Base-by-base conservation (phyloP, 805 yeast genomes). In the Yarrowia sp. region DNA sequence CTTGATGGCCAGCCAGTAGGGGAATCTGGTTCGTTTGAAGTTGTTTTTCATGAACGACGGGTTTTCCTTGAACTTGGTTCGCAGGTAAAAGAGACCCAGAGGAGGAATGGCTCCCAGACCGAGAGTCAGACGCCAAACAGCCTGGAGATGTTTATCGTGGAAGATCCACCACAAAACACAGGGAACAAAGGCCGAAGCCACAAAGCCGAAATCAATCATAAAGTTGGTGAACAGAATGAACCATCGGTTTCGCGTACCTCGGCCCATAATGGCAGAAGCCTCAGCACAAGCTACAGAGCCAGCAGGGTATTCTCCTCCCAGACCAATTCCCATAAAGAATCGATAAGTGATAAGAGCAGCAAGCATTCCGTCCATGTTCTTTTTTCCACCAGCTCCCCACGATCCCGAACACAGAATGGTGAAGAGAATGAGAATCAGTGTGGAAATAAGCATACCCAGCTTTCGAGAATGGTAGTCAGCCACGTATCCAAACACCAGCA, bases 211-310 rank as follows among this genome's bases (percentile, higher is more conserved):
- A 76, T 92, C 98, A 71, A 92, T 92, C 89, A 88, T 88, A 71
- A 83, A 81, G 76, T 91, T 89, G 48, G 98, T 92, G 77, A 92
- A 92, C 89, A 92, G 85, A 65, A 86, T 83, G 73, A 92, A 92
- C 81, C 88, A 92, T 74, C 97, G 82, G 78, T 92, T 91, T 79
- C 98, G 87, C 67, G 82, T 81, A 65, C 96, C 96, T 17, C 85
- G 81, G 21, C 92, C 89, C 70, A 92, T 78, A 68, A 84, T 78
- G 65, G 89, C 86, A 51, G 96, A 85, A 38, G 96, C 95, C 76
- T 92, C 98, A 32, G 97, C 92, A 70, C 96, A 90, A 35, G 96
- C 96, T n/a, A 92, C 93, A 6, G 96, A 88, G 51, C 97, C 92
- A 12, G 96, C 88, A 49, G 97, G 97, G 74, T 92, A 92, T 77